Percentiles rank a stretch among this genome's conserved stretches.
These are phyloP conservation scores for Tricholoma matsutake DNA, from an alignment of 768 basidiomycete species.

Conservation along the genomic window DNA sequence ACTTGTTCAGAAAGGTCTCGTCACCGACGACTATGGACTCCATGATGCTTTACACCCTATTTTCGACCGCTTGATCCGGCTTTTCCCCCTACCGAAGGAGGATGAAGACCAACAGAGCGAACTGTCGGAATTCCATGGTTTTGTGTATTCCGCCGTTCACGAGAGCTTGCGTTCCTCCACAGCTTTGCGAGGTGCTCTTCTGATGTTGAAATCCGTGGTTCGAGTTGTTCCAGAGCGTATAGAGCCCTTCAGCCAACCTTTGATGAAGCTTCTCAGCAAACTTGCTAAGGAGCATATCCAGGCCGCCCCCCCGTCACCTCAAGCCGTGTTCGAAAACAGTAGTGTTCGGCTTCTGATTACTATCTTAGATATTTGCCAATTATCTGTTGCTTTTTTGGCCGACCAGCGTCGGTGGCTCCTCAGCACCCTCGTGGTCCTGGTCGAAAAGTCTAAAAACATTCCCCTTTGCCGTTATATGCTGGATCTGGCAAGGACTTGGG, in stretches of 20 bases:
- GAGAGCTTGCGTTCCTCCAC: conserved; percentile 77
- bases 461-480: conserved; percentile 81
- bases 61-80: conserved; percentile 72
- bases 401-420: conserved; percentile 85
- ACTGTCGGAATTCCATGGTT: conserved; percentile 73
- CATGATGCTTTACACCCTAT: conserved; percentile 83
- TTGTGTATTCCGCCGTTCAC: conserved; percentile 67
- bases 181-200: conserved; percentile 72
- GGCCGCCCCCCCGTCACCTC: conserved; percentile 40
- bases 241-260: conserved; percentile 68
- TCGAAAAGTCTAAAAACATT: conserved; percentile 85
- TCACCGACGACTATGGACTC: conserved; percentile 73
- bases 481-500: conserved; percentile 86
- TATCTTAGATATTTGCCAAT: conserved; percentile 86
- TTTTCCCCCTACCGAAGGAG: conserved; percentile 76
- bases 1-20: conserved; percentile 83
- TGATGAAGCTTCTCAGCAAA: conserved; percentile 84
- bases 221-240: conserved; percentile 78
- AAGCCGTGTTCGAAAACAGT: conserved; percentile 47
- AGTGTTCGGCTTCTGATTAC: conserved; percentile 66
- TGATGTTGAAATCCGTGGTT: conserved; percentile 86
- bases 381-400: conserved; percentile 74
- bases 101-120: conserved; percentile 75
- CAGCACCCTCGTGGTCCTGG: conserved; percentile 71
- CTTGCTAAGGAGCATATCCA: conserved; percentile 86